These are phyloP conservation scores for Pythium dissimile DNA, from an alignment of 352 stramenopile species.

Conservation along the genomic window DNA sequence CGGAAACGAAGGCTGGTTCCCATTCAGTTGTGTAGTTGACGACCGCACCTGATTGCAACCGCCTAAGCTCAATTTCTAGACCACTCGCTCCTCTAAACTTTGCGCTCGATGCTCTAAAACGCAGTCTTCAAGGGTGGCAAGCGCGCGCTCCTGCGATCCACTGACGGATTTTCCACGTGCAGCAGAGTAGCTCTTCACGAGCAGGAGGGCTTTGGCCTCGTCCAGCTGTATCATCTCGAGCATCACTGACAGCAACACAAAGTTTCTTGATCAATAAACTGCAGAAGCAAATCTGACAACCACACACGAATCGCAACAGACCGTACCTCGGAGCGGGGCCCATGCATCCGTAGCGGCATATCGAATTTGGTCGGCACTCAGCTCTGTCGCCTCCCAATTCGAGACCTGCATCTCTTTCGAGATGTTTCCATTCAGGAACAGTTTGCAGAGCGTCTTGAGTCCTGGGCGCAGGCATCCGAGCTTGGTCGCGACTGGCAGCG, in stretches of 20 bases:
- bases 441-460: slow-evolving; percentile 65
- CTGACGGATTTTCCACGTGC: slow-evolving; percentile 32
- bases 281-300: too few species aligned
- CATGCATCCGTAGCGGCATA: slow-evolving; percentile 83
- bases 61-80: slow-evolving; percentile 15
- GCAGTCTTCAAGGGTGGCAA: slow-evolving; percentile 38
- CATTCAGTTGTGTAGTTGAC: slow-evolving; percentile 20
- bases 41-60: background rate
- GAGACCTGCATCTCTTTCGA: slow-evolving; percentile 87
- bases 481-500: slow-evolving; percentile 71
- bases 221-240: slow-evolving; percentile 71
- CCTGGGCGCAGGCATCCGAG: slow-evolving; percentile 71
- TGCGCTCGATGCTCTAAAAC: slow-evolving; percentile 13
- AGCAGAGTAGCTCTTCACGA: slow-evolving; percentile 68
- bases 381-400: slow-evolving; percentile 65
- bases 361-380: slow-evolving; percentile 69
- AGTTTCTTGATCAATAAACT: too few species aligned
- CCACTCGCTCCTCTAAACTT: slow-evolving; percentile 7
- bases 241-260: slow-evolving; percentile 57
- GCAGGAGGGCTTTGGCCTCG: slow-evolving; percentile 46
- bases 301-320: too few species aligned
- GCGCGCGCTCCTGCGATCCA: slow-evolving; percentile 40
- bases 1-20: slow-evolving; percentile 24
- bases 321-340: slow-evolving; percentile 64
- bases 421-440: slow-evolving; percentile 68